phyloP scores from a whole-genome alignment of 352 stramenopile genomes.

The Globisporangium mamillatum region DNA sequence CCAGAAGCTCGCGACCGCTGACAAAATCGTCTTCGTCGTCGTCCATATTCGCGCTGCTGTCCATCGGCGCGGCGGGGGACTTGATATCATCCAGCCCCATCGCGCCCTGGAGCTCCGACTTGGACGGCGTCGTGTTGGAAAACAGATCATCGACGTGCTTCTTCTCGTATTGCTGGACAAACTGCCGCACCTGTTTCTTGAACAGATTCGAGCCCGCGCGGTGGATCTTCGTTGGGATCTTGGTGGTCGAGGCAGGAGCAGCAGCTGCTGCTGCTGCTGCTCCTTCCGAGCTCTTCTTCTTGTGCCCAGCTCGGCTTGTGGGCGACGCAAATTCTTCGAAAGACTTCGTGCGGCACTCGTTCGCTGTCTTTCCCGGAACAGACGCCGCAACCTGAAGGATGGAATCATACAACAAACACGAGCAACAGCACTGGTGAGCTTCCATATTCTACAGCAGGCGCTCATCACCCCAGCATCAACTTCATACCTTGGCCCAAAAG shows the following conservation, averaged over 20 bases:
- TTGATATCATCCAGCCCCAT: slow-evolving; percentile 48
- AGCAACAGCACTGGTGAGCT: not conserved
- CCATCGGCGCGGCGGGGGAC: slow-evolving; percentile 27
- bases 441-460: not conserved
- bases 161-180: slow-evolving; percentile 72
- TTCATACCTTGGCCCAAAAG: slow-evolving; percentile 59
- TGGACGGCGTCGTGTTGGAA: slow-evolving; percentile 44
- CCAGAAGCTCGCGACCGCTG: slow-evolving; percentile 37
- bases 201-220: slow-evolving; percentile 74
- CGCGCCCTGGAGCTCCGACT: slow-evolving; percentile 27
- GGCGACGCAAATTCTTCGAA: slow-evolving; percentile 58
- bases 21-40: slow-evolving; percentile 44
- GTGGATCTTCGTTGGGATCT: slow-evolving; percentile 49
- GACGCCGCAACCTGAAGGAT: slow-evolving; percentile 23
- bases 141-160: slow-evolving; percentile 76
- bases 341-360: slow-evolving; percentile 56
- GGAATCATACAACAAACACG: not conserved
- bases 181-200: slow-evolving; percentile 83
- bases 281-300: slow-evolving; percentile 14
- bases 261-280: not conserved
- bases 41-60: slow-evolving; percentile 22
- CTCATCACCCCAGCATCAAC: not conserved
- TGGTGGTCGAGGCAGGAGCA: slow-evolving; percentile 1
- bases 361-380: slow-evolving; percentile 56
- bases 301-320: slow-evolving; percentile 30